Evolutionary conservation across 495 filamentous ascomycete genomes (phyloP), one percentile per base, ranked within the genome.

Genomic region (Neurospora sp.): DNA sequence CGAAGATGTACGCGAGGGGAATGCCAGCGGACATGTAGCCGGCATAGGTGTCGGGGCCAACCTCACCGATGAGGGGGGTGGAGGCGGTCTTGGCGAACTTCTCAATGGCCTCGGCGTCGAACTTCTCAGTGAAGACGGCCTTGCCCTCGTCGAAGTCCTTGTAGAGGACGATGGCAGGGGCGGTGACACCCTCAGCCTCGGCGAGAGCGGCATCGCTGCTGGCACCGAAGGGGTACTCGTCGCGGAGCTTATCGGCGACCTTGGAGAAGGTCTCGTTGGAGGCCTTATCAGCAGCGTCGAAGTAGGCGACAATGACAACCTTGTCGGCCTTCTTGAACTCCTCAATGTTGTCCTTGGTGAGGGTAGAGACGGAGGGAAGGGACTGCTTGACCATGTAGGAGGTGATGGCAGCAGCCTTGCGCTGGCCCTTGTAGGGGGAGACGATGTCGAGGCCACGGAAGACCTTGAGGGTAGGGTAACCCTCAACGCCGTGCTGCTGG

Each of bases 321-420:
- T 98, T 98, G 83, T 99, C 96, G 81, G 94, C 88, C 70, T 91
- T 94, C 92, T 98, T 98, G 89, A 98, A 97, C 71, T 97, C 94
- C 78, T 94, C 92, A 37, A 98, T 84, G 71, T 90, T 93, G 70
- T 96, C 92, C 75, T 89, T 88, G 76, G 86, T 90, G 61, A 98
- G 85, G 61, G 86, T 80, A 2, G 95, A 97, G 71, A 99, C 94
- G 70, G 96, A 93, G 39, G 96, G 96, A 71, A 99, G 89, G 22
- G 92, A 91, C 85, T 99, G 96, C 88, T 99, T 99, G 80, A 91
- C 92, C 96, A 99, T 99, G 86, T 97, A 98, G 35, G 96, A 99
- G 46, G 96, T 90, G 82, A 99, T 97, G 93, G 94, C 90, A 79
- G 90, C 91, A 68, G 94, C 89, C 87, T 99, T 96, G 80, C 96